Conservation (phyloP, 1,139 yeast genomes). For the Suhomyces guaymorum region DNA sequence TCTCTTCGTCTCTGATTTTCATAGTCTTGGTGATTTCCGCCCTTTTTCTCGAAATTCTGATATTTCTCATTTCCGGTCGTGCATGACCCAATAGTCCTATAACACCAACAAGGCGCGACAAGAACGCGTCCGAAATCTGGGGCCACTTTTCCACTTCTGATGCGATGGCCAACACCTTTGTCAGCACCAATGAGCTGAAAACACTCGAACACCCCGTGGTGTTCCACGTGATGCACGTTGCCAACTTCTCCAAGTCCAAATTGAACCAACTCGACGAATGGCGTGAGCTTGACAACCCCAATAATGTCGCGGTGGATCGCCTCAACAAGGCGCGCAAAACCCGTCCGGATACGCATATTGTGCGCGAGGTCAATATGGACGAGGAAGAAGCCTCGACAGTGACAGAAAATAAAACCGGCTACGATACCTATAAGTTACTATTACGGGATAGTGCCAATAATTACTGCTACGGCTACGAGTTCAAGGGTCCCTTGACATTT, state of each 20-base stretch:
- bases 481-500: slow-evolving; percentile 37
- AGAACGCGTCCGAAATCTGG: no score
- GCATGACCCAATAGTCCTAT: no score
- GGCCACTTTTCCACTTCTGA: no score
- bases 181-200: no score
- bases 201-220: slow-evolving; percentile 22
- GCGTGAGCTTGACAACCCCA: slow-evolving; percentile 42
- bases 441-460: slow-evolving; percentile 35
- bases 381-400: slow-evolving; percentile 18
- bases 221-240: slow-evolving; percentile 36
- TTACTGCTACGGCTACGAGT: slow-evolving; percentile 43
- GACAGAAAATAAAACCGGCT: slow-evolving; percentile 8
- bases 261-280: slow-evolving; percentile 42
- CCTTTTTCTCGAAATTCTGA: no score
- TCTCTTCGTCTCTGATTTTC: no score
- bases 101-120: no score
- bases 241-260: slow-evolving; percentile 38
- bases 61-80: no score
- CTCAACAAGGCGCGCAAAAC: slow-evolving; percentile 21
- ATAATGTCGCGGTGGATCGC: slow-evolving; percentile 42
- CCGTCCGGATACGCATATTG: slow-evolving; percentile 18
- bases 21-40: no score
- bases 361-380: slow-evolving; percentile 37
- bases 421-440: slow-evolving; percentile 33
- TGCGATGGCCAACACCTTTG: no score